Evolutionary conservation across 306 rosid species (phyloP), one percentile per base, ranked within the genome.

Genomic region (Dicorynia guianensis): DNA sequence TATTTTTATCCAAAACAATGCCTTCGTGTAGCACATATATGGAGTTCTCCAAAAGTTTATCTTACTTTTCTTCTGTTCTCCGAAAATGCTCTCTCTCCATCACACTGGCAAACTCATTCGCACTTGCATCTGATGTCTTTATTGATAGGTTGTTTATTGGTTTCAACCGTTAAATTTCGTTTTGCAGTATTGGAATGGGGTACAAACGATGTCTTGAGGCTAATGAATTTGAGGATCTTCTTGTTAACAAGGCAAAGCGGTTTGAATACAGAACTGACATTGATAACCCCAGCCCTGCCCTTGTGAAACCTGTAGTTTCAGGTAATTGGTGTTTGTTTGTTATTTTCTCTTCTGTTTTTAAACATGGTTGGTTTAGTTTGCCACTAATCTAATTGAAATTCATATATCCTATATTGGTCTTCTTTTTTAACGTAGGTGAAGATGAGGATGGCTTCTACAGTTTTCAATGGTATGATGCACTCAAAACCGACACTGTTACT

Each of bases 151-250:
- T 66, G 79, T 50, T 30, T n/a, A 11, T 19, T 35, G 17, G 17
- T 11, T 17, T 75, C 2, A 35, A 42, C 38, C n/a, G 12, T 33
- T 62, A 56, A 60, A 20, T 54, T 35, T 49, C 57, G 39, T 55
- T 43, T 64, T 47, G 62, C 79, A 79, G 86, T 36, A 71, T 58
- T 62, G 55, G 67, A 57, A 89, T 89, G 93, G 93, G 93, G 69
- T 78, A 71, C 46, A 86, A 89, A 72, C 74, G 93, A 78, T 80
- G 84, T 44, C 79, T 69, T 74, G 87, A 79, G 67, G 80, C 71
- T 15, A 75, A 67, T 75, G 86, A 80, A 35, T 78, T 77, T 76
- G 84, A 78, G 63, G 86, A 86, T 69, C 81, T 72, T 72, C 82
- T 84, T 55, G 72, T 63, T 80, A 82, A 76, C 72, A 85, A 84